phyloP scores from a whole-genome alignment of 371 early-diverging fungal genomes.

The Mortierella sp. region DNA sequence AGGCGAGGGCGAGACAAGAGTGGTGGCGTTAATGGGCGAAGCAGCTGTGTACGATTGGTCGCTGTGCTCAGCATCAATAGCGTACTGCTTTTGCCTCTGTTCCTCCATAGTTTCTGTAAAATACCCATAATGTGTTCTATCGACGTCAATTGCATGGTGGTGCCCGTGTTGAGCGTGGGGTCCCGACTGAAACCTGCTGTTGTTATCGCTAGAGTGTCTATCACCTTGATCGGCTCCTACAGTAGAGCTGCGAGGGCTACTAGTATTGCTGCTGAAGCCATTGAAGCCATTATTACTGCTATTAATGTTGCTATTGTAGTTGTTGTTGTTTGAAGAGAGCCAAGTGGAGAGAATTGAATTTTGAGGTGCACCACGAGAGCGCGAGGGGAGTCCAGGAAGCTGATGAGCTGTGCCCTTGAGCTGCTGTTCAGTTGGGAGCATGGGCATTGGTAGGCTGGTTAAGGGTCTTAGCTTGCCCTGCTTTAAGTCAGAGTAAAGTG shows the following conservation, averaged over 20 bases:
- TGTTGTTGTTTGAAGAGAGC: slow-evolving; percentile 14
- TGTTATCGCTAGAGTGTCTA: not conserved
- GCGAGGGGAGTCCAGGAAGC: not conserved
- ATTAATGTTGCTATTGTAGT: not conserved
- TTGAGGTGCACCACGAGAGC: slow-evolving; percentile 12
- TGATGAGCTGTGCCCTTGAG: slow-evolving; percentile 26
- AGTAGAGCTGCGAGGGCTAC: not conserved
- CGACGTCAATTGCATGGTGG: not conserved
- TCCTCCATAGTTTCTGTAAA: slow-evolving; percentile 6
- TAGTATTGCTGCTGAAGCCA: not conserved
- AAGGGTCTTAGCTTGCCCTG: slow-evolving; percentile 33
- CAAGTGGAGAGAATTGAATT: slow-evolving; percentile 39
- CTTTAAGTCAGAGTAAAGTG: slow-evolving; percentile 7
- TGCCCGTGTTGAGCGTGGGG: not conserved
- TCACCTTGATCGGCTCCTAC: not conserved
- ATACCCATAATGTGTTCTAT: not conserved
- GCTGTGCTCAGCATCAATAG: not conserved
- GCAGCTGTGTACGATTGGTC: slow-evolving; percentile 13
- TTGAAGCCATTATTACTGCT: not conserved
- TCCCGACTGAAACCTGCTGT: not conserved
- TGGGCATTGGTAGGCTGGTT: slow-evolving; percentile 23
- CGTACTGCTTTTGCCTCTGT: slow-evolving; percentile 1
- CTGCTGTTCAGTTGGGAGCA: slow-evolving; percentile 42
- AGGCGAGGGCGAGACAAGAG: not conserved
- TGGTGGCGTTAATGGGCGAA: slow-evolving; percentile 17